These are phyloP conservation scores for Tremella fuciformis DNA, from an alignment of 768 basidiomycete species.

Conservation along the genomic window DNA sequence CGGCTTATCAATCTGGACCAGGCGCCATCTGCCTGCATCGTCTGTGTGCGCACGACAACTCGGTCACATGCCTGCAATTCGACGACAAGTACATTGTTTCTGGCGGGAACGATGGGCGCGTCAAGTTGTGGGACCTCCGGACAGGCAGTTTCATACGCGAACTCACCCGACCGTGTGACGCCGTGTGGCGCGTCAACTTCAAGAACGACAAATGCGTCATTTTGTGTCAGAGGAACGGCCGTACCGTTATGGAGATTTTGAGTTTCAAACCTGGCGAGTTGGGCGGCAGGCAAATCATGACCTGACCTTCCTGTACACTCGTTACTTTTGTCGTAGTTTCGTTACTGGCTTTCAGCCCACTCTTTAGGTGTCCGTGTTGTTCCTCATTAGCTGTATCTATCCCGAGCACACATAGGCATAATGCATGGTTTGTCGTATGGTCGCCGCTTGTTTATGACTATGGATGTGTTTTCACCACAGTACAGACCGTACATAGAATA, in stretches of 20 bases:
- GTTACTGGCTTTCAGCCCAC: too few relatives aligned
- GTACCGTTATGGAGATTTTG: slow-evolving; percentile 86
- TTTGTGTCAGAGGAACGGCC: slow-evolving; percentile 73
- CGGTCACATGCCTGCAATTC: slow-evolving; percentile 81
- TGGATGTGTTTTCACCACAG: too few relatives aligned
- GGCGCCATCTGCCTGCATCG: slow-evolving; percentile 54
- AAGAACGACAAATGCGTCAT: slow-evolving; percentile 70
- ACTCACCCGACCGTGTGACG: slow-evolving; percentile 69
- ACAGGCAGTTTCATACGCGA: slow-evolving; percentile 73
- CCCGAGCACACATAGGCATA: too few relatives aligned
- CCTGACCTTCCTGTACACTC: not conserved
- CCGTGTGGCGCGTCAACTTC: slow-evolving; percentile 75
- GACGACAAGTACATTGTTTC: slow-evolving; percentile 72
- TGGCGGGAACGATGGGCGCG: slow-evolving; percentile 78
- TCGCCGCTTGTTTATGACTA: too few relatives aligned
- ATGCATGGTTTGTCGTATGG: too few relatives aligned
- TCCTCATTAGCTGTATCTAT: too few relatives aligned
- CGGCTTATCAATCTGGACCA: not conserved
- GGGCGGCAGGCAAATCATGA: slow-evolving; percentile 8
- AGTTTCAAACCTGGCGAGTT: slow-evolving; percentile 52
- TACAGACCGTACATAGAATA: too few relatives aligned
- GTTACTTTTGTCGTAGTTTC: too few relatives aligned
- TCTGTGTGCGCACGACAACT: slow-evolving; percentile 83
- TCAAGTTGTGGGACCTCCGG: slow-evolving; percentile 55
- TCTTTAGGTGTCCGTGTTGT: too few relatives aligned